These are phyloP conservation scores for Lactifluus piperatus DNA, from an alignment of 768 basidiomycete genomes.

Conservation along the genomic window DNA sequence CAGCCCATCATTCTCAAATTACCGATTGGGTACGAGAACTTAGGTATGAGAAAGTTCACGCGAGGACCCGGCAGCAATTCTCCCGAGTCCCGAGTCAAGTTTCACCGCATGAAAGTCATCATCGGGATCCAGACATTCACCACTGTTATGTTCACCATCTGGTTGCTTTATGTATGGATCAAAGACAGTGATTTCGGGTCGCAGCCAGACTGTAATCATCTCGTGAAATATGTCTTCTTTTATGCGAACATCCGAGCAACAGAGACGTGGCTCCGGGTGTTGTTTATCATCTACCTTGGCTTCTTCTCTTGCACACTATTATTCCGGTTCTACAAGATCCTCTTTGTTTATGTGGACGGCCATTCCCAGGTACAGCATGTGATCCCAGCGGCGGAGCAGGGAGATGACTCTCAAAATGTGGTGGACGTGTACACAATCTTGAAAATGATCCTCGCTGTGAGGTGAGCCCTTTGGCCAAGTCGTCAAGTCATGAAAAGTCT, in stretches of 20 bases:
- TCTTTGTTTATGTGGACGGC: not conserved
- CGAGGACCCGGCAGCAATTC: not conserved
- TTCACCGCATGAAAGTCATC: not conserved
- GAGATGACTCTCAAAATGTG: too few species aligned
- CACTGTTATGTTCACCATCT: not conserved
- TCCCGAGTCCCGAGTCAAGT: not conserved
- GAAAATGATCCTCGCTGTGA: not conserved
- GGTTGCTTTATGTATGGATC: conserved; percentile 5
- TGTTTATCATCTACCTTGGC: not conserved
- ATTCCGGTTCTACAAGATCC: not conserved
- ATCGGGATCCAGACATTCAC: not conserved
- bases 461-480: not conserved
- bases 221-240: conserved; percentile 2
- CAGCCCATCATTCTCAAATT: not conserved
- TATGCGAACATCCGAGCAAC: not conserved
- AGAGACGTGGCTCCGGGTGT: not conserved
- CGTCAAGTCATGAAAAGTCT: not conserved
- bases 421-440: not conserved
- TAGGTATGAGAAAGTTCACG: not conserved
- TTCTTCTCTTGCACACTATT: not conserved
- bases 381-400: not conserved
- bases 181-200: conserved; percentile 1
- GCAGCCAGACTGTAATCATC: conserved; percentile 2
- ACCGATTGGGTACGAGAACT: not conserved
- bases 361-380: not conserved